Base-by-base conservation (phyloP, 208 protist genomes). In the Porcisia hertigi region DNA sequence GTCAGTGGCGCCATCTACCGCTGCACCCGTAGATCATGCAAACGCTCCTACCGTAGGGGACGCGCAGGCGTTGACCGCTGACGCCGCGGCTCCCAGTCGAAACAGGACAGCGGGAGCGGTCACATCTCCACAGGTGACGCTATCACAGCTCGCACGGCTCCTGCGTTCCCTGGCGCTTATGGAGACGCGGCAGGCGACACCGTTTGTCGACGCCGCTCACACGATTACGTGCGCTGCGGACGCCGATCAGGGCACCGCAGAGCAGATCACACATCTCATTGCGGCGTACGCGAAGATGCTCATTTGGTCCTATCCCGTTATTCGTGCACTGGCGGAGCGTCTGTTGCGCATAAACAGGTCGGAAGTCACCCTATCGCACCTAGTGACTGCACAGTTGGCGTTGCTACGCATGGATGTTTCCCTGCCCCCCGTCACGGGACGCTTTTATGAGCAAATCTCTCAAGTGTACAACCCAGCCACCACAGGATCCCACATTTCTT, bases 261-360 rank as follows among this genome's bases (percentile, higher is more conserved):
- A 76, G 62, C 75, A 85, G 25, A 30, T 85, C 23, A 80, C 81
- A 54, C 73, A 79, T 49, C 79, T 94, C 39, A 65, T 96, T 30
- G 87, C 88, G 6, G 79, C 92, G 20, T 96, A 90, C 45, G 81
- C 90, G 20, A 90, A 90, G 73, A 89, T 91, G 90, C 74, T 96
- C 9, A 83, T 96, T 8, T 94, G 89, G 90, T 85, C 93, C 62
- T 96, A 92, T 58, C 81, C 72, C 14, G 82, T 94, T 2, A 67
- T 91, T 45, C 86, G 88, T 70, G 82, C 85, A 7, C 70, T 96
- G 69, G 80, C 89, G 30, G 85, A 93, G 55, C 84, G 87, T 23
- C 66, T 85, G 0, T 66, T 59, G 14, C 63, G 69, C 30, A 65
- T 80, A 3, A 16, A n/a, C 9, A 64, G 55, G 30, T 75, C 69